Evolutionary conservation across 441 rosid species (phyloP), one percentile per base, ranked within the genome.

Genomic region (Melianthus villosus): DNA sequence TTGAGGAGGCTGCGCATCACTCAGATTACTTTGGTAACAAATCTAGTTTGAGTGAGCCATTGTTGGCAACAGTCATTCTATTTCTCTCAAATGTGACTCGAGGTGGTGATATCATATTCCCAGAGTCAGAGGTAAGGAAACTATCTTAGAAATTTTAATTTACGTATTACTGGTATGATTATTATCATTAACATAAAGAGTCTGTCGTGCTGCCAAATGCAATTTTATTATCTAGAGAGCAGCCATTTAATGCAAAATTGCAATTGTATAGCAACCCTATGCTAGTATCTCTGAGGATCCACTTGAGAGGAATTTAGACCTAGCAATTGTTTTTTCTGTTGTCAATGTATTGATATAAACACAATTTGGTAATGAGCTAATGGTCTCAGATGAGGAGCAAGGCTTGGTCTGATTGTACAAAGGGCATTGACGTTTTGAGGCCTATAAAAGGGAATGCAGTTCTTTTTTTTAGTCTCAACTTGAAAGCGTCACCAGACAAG

Each of bases 81-180:
- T 81, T 73, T 54, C 82, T 89, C 46, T 77, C 98, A 36, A 71
- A 77, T 42, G 86, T 71, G 30, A 56, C 61, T 25, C 56, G n/a
- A 2, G 98, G 96, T 7, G 94, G 98, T 11, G 72, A 69, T 55
- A 68, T 84, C 44, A 72, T 68, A 42, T 81, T 84, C 54, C 93
- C 80, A 22, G 15, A 67, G 19, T 46, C 89, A 49, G 62, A 70
- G 93, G 98, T 81, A 22, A 56, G 73, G 48, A 62, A 56, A 49
- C 53, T 30, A 9, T 12, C 40, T 9, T 14, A 35, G 19, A 16
- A 5, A 33, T 25, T 3, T n/a, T 39, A 29, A 39, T 31, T 28
- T 8, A 12, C 28, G 18, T 17, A 9, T 14, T 20, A 16, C 42
- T 40, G 12, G 7, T 51, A 46, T 3, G 16, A 23, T 44, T 22